Evolutionary conservation across 352 stramenopile species (phyloP), one percentile per base, ranked within the genome.

Genomic region (Phytophthora fragariae): DNA sequence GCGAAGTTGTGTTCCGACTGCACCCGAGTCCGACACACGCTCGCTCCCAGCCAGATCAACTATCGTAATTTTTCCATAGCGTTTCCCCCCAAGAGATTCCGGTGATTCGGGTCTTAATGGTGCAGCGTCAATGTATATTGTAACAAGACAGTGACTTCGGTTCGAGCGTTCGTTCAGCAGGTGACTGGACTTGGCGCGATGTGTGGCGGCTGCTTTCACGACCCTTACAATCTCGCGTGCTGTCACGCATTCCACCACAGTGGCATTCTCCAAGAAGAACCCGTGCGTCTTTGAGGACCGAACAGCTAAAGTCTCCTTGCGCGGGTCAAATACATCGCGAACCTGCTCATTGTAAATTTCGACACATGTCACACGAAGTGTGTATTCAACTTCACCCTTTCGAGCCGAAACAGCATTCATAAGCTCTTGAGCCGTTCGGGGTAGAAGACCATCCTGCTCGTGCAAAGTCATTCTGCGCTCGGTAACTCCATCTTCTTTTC

Each of bases 261-360:
- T 92, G 2, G 86, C 86, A 50, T 92, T 90, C 54, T 94, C 86
- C 19, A 94, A 70, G 50, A 87, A 92, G 66, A 92, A 91, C 12
- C 82, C 85, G 57, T 91, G 82, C 21, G 84, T 77, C 21, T 89
- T 90, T 10, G 81, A 84, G 19, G 84, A 87, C 1, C 87, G 87
- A 46, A 94, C 81, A 0, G 68, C 57, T 35, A 94, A 60, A 17
- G 82, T 79, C 52, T 91, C 81, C 37, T 91, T 89, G 14, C 78
- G 84, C 7, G 84, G 65, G 24, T 91, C 84, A 37, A 92, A 92
- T 5, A 92, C 73, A 55, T 92, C 87, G 3, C 80, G 77, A 21
- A 92, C 85, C 56, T 84, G 75, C 56, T 92, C 87, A 52, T 92
- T 92, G 81, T 92, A 94, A 61, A 94, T 90, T 70, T 94, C 87